Evolutionary conservation across 768 basidiomycete genomes (phyloP).

Genomic region (Podaxis sp.): DNA sequence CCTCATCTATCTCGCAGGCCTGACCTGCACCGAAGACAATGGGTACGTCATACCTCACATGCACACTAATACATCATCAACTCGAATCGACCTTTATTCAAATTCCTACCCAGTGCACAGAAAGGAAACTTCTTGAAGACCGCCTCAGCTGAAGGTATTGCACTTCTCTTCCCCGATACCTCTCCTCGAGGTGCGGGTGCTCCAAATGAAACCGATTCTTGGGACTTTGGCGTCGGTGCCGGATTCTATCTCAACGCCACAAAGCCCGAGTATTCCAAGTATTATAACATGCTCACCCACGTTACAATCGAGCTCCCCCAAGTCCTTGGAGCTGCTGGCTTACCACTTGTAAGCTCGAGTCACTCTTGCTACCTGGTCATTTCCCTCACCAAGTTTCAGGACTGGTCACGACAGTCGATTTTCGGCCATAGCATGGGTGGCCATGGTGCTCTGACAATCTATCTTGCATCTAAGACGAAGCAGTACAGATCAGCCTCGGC

Average conservation of each 20-base stretch:
- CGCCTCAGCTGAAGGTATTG: constrained; percentile 83
- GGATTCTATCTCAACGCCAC: constrained; percentile 98
- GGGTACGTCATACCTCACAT: constrained; percentile 49
- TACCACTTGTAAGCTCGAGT: constrained; percentile 68
- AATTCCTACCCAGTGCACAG: constrained; percentile 60
- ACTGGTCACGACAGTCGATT: constrained; percentile 81
- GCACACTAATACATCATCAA: neutral
- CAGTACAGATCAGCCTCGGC: constrained; percentile 87
- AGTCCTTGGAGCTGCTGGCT: constrained; percentile 66
- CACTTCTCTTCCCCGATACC: constrained; percentile 93
- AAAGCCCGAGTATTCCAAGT: constrained; percentile 61
- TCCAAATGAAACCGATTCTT: constrained; percentile 75
- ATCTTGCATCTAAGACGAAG: constrained; percentile 71
- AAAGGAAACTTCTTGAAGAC: constrained; percentile 92
- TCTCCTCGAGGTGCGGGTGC: constrained; percentile 91
- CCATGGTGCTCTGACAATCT: constrained; percentile 90
- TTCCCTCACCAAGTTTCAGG: constrained; percentile 41
- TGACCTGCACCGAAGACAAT: constrained; percentile 92
- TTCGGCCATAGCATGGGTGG: constrained; percentile 99
- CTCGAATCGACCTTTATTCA: neutral
- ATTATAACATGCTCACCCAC: constrained; percentile 90
- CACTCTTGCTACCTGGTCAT: neutral
- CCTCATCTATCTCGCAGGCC: constrained; percentile 84
- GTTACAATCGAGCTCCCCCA: constrained; percentile 83
- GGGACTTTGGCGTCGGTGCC: constrained; percentile 95